These are phyloP conservation scores for Calamus simplicifolius DNA, from an alignment of 176 grass and related monocot species.

Conservation along the genomic window DNA sequence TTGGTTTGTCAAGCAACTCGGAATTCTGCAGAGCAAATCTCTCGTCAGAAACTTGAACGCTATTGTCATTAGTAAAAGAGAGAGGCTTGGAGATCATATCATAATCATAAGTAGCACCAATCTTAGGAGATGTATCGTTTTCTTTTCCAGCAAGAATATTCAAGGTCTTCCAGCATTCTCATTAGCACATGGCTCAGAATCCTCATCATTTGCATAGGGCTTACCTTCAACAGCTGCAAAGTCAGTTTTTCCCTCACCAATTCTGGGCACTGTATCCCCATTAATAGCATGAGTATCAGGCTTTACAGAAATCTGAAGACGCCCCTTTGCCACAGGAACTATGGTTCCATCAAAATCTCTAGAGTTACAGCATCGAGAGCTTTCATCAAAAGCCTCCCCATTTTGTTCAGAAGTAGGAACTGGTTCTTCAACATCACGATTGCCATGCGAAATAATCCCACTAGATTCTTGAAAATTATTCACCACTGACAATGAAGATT, in stretches of 20 bases:
- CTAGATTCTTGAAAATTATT: too few species aligned
- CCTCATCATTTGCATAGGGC: constrained; percentile 22
- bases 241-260: constrained; percentile 10
- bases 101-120: constrained; percentile 4
- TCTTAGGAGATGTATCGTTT: background rate
- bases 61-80: background rate
- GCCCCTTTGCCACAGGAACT: constrained; percentile 11
- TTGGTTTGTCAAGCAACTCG: background rate
- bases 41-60: constrained; percentile 11
- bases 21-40: constrained; percentile 8
- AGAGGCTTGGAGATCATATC: background rate
- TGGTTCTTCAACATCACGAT: too few species aligned
- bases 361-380: background rate
- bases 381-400: background rate
- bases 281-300: constrained; percentile 1
- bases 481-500: too few species aligned
- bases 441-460: too few species aligned
- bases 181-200: constrained; percentile 9
- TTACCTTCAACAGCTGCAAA: constrained; percentile 20
- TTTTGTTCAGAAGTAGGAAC: constrained; percentile 9
- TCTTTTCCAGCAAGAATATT: constrained; percentile 2
- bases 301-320: background rate
- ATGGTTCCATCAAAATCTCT: background rate
- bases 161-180: constrained; percentile 7
- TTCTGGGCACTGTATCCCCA: constrained; percentile 18